These are phyloP conservation scores for Barnettozyma salicaria DNA, from an alignment of 805 yeast genomes.

Conservation along the genomic window DNA sequence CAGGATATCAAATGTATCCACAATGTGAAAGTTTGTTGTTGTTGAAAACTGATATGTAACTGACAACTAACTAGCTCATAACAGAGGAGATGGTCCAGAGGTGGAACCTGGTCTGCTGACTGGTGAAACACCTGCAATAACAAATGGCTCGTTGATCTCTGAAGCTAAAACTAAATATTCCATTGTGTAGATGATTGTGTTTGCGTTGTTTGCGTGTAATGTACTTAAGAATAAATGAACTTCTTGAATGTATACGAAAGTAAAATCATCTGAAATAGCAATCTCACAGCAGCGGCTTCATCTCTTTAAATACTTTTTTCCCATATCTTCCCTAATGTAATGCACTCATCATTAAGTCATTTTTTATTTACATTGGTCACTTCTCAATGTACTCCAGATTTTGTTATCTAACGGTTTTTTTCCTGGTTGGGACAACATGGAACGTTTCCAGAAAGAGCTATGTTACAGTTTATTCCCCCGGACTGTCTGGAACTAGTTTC, in stretches of 20 bases:
- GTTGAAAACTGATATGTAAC: too few species aligned
- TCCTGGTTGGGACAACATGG: too few species aligned
- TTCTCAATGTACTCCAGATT: constrained; percentile 11
- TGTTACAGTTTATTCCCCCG: too few species aligned
- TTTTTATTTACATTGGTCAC: constrained; percentile 5
- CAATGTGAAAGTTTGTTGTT: too few species aligned
- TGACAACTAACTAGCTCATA: not conserved
- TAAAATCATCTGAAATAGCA: too few species aligned
- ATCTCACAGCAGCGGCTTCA: not conserved
- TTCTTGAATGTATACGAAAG: not conserved
- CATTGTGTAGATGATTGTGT: constrained; percentile 14
- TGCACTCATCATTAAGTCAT: not conserved
- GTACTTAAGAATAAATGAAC: not conserved
- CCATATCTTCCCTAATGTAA: not conserved
- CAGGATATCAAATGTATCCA: too few species aligned
- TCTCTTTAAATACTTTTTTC: not conserved
- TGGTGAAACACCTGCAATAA: constrained; percentile 60
- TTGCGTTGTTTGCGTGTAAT: not conserved
- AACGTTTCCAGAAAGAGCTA: too few species aligned
- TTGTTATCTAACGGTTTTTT: not conserved
- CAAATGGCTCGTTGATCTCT: constrained; percentile 54
- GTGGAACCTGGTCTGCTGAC: constrained; percentile 19
- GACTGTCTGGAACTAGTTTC: too few species aligned
- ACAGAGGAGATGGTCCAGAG: constrained; percentile 5
- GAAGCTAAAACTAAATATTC: constrained; percentile 50